phyloP scores from a whole-genome alignment of 768 basidiomycete genomes.

The Omphalotus guepiniiformis region DNA sequence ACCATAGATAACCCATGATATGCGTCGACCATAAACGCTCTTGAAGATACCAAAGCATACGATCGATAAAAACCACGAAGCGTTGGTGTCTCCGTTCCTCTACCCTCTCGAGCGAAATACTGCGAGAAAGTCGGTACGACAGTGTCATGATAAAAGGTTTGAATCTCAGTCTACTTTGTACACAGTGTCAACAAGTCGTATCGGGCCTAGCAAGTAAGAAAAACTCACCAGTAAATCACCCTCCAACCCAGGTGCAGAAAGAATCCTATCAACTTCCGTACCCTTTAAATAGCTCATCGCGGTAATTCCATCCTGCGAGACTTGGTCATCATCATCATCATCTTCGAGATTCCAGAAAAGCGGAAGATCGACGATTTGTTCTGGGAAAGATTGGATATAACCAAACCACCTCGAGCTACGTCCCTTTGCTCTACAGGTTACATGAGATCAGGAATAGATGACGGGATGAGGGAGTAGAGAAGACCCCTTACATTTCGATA shows the following conservation, averaged over 20 bases:
- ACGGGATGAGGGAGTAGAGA: not conserved
- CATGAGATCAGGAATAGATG: not conserved
- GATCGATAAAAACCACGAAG: conserved; percentile 41
- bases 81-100: not conserved
- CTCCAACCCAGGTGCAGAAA: not conserved
- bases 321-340: not conserved
- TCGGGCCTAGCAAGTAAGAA: not conserved
- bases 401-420: conserved; percentile 53
- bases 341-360: conserved; percentile 52
- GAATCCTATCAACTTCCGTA: conserved; percentile 29
- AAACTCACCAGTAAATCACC: no score
- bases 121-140: not conserved
- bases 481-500: conserved; percentile 53
- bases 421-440: conserved; percentile 45
- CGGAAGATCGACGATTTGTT: conserved; percentile 48
- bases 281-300: conserved; percentile 37
- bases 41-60: conserved; percentile 66
- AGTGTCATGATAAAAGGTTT: not conserved
- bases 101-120: not conserved
- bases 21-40: conserved; percentile 80
- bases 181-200: not conserved
- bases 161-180: not conserved
- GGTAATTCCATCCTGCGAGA: conserved; percentile 23
- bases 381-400: conserved; percentile 63
- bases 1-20: conserved; percentile 82